Base-by-base conservation (phyloP, 768 basidiomycete species). In the Stropharia rugosoannulata region DNA sequence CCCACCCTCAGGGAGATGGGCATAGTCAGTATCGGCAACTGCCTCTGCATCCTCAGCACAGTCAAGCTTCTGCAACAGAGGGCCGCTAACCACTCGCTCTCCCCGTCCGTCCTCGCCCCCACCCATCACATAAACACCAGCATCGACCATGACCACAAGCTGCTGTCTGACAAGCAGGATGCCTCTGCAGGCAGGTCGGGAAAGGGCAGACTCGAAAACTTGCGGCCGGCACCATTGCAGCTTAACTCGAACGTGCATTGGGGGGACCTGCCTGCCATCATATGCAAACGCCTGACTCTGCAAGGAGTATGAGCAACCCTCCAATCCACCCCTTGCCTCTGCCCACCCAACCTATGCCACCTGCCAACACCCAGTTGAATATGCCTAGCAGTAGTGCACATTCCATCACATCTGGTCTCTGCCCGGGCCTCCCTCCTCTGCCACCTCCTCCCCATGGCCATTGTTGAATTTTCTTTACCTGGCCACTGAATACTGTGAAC, bases 1-100 rank as follows among this genome's bases (percentile, higher is more conserved):
- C 70, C 75, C 7, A 88, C 86, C 2, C 74, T 99, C 48, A 92
- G 87, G 67, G 97, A 99, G 72, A 90, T 98, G 84, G 90, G 90
- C 12, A 82, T 99, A 27, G 64, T 77, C 32, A 93, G 89, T 70
- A 88, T 99, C 41, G 97, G 97, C 10, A 97, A 99, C 71, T 78
- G 95, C 47, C 83, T 98, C 7, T 81, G 93, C 66, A 89, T 99
- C 48, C 65, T 93, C 16, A 88, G 84, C 55, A 96, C 87, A 1
- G 89, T 98, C 57, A 95, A 94, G 67, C 67, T 74, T 5, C 77
- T 98, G 13, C 77, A 95, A 35, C 80, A 83, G 60, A 80, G 79
- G 59, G 85, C 84, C 46, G 67, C 74, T 3, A 55, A 68, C 2
- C 60, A 58, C 40, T 40, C 37, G 47, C 43, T 55, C 37, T 38